Evolutionary conservation across 208 protist species (phyloP), one percentile per base, ranked within the genome.

Genomic region (Leishmania tropica): DNA sequence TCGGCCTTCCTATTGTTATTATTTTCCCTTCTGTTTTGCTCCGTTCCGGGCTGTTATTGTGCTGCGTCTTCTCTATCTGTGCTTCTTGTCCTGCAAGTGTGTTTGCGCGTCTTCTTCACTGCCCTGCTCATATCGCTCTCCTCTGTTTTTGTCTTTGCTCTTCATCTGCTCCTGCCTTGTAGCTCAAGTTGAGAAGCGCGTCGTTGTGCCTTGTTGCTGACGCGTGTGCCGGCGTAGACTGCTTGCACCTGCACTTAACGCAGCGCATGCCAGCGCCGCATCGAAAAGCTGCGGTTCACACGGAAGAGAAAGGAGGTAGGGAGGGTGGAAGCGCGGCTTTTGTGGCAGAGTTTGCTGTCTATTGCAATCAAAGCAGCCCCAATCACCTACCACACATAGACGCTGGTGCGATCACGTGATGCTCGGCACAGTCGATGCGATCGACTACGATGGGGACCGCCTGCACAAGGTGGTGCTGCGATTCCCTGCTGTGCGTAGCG

Each of bases 401-500:
- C 31, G 56, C 21, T n/a, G 8, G 15, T 13, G 73, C n/a, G 51
- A 45, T 48, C 21, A 21, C 73, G 15, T 47, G 31, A 97, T 97
- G 95, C 70, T 97, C 42, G 95, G 95, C 37, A 91, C 83, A 15
- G 92, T 98, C 17, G 92, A 96, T 11, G 58, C 80, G 7, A 95
- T 98, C 82, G 89, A 91, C 77, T 93, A 92, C 81, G 95, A 96
- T 70, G 95, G 87, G 17, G 90, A 91, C 42, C 84, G 87, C 37
- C 88, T 98, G 54, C 92, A 77, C n/a, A 81, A 83, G 37, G 93
- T 97, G 65, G 82, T 92, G 10, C 65, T 98, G 7, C 90, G 90
- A 40, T 90, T 98, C 42, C 95, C 95, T 37, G 78, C 81, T 17
- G 48, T 79, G 45, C 89, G 92, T 58, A 77, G 68, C 21, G 89